Evolutionary conservation across 2,329 filamentous ascomycete genomes (phyloP).

Genomic region (Fusarium incarnatum): DNA sequence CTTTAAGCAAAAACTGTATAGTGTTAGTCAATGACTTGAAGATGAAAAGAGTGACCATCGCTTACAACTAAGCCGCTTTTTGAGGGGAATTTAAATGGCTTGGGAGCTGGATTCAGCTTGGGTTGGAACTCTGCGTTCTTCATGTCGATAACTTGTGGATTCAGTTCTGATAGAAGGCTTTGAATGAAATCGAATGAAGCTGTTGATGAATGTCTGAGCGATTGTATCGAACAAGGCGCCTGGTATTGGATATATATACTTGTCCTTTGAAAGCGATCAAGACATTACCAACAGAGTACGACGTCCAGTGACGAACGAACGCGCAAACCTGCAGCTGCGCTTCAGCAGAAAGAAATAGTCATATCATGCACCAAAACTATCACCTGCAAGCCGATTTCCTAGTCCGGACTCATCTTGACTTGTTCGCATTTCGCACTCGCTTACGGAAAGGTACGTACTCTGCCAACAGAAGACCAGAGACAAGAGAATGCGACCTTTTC

Average conservation of each 20-base stretch:
- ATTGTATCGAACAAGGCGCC: neutral
- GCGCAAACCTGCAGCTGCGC: constrained; percentile 1
- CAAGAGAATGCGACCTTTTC: neutral
- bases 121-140: constrained; percentile 42
- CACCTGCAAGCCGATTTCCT: neutral
- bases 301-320: constrained; percentile 6
- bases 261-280: neutral
- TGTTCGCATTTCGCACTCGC: constrained; percentile 31
- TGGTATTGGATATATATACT: neutral
- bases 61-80: constrained; percentile 38
- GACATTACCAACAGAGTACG: neutral
- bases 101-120: constrained; percentile 40
- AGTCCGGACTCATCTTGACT: constrained; percentile 10
- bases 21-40: neutral
- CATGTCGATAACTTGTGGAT: neutral
- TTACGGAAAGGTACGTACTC: constrained; percentile 1
- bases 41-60: neutral
- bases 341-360: neutral
- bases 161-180: neutral
- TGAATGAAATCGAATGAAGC: neutral
- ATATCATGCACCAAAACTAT: neutral
- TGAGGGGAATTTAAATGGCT: constrained; percentile 32
- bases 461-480: neutral
- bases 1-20: constrained; percentile 47
- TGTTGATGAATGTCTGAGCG: neutral